These are phyloP conservation scores for Oryza glumipatula DNA, from an alignment of 176 grass and related monocot species.

Conservation along the genomic window DNA sequence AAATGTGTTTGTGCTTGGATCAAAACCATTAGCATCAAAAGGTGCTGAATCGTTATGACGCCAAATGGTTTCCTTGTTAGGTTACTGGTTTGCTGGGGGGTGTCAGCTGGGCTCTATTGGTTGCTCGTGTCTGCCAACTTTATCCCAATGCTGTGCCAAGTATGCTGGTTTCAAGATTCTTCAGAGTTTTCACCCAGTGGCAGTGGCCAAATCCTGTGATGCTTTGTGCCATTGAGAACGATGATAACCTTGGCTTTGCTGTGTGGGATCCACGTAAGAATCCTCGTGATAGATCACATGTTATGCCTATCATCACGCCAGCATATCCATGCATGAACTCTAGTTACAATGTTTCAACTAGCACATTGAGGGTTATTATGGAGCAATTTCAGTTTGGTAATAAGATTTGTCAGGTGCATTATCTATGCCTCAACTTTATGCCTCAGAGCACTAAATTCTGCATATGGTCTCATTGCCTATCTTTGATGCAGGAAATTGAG, in stretches of 20 bases:
- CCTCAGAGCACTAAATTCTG: slow-evolving; percentile 26
- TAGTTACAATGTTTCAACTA: slow-evolving; percentile 93
- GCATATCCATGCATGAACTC: slow-evolving; percentile 99
- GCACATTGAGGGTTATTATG: slow-evolving; percentile 83
- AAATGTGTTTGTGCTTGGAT: slow-evolving; percentile 9
- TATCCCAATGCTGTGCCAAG: slow-evolving; percentile 93
- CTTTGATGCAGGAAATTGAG: slow-evolving; percentile 74
- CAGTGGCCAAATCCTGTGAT: slow-evolving; percentile 97
- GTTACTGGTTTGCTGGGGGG: slow-evolving; percentile 96
- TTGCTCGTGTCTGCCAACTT: slow-evolving; percentile 88
- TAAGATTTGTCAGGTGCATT: slow-evolving; percentile 77
- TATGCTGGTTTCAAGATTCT: slow-evolving; percentile 96
- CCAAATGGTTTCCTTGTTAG: slow-evolving; percentile 42
- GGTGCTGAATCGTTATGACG: neutral
- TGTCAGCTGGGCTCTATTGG: slow-evolving; percentile 94
- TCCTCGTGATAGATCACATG: slow-evolving; percentile 74
- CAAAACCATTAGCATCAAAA: slow-evolving; percentile 1
- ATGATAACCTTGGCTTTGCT: slow-evolving; percentile 80
- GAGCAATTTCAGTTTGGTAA: slow-evolving; percentile 85
- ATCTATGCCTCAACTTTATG: slow-evolving; percentile 28
- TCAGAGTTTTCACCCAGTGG: slow-evolving; percentile 93
- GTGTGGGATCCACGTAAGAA: slow-evolving; percentile 96
- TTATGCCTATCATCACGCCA: slow-evolving; percentile 96
- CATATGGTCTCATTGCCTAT: slow-evolving; percentile 18
- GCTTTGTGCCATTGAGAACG: slow-evolving; percentile 85